Percentiles rank a stretch among this genome's conserved stretches.
Conservation (phyloP, 768 basidiomycete genomes). For the Pleurotus cornucopiae region DNA sequence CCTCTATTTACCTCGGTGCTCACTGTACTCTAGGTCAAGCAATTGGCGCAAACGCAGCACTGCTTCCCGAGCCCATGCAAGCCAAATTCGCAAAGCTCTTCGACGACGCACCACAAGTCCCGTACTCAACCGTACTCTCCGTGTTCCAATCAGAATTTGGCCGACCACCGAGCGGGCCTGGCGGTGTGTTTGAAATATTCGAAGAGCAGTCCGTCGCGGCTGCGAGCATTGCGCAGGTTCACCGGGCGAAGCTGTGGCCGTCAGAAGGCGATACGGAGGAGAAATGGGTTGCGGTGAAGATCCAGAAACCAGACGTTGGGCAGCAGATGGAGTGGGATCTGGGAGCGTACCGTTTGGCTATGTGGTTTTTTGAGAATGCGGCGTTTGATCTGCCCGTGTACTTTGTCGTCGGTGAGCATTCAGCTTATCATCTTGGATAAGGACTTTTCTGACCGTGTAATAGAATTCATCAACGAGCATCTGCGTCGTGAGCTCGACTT, state of each 20-base stretch:
- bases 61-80: slow-evolving; percentile 82
- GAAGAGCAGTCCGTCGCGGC: slow-evolving; percentile 76
- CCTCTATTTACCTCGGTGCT: neutral
- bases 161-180: slow-evolving; percentile 56
- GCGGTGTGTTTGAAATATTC: slow-evolving; percentile 76
- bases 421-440: neutral
- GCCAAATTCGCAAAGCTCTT: slow-evolving; percentile 79
- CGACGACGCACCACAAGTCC: slow-evolving; percentile 84
- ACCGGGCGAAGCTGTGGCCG: slow-evolving; percentile 61
- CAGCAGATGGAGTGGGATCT: slow-evolving; percentile 88
- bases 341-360: slow-evolving; percentile 61
- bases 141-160: slow-evolving; percentile 74
- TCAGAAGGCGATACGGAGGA: slow-evolving; percentile 33
- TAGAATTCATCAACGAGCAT: slow-evolving; percentile 77
- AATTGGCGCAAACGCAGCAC: slow-evolving; percentile 79
- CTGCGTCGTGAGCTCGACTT: slow-evolving; percentile 85
- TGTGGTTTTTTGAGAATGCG: slow-evolving; percentile 77
- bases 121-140: slow-evolving; percentile 60
- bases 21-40: slow-evolving; percentile 47
- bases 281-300: slow-evolving; percentile 87
- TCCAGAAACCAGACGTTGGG: slow-evolving; percentile 85
- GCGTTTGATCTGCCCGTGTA: slow-evolving; percentile 85
- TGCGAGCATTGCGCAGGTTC: slow-evolving; percentile 92
- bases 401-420: slow-evolving; percentile 63
- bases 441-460: neutral